Conservation (phyloP, 73 alveolate genomes). For the Paramecium biaurelia region DNA sequence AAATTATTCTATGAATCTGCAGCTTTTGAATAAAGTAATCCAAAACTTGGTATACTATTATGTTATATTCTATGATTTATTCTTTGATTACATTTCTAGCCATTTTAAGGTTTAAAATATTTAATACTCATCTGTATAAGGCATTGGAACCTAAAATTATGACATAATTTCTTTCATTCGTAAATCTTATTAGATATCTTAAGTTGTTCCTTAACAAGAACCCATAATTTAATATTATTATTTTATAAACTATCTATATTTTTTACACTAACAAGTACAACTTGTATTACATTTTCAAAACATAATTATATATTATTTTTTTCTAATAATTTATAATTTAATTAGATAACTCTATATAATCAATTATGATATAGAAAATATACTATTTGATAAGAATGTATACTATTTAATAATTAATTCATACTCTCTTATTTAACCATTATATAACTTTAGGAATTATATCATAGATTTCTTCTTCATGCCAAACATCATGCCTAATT, state of each 20-base stretch:
- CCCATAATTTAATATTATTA: background rate
- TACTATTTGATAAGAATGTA: background rate
- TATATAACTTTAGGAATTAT: constrained; percentile 40
- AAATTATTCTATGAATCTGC: background rate
- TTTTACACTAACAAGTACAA: background rate
- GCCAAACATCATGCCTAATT: constrained; percentile 65
- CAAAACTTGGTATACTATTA: background rate
- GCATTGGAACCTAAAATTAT: background rate
- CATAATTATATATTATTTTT: background rate
- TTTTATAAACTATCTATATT: background rate
- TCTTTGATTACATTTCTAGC: background rate
- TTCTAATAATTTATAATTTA: too few species aligned
- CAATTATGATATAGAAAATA: too few species aligned
- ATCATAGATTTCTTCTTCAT: constrained; percentile 55
- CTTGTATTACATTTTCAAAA: background rate
- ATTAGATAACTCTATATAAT: background rate
- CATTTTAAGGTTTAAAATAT: constrained; percentile 1
- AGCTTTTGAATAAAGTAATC: background rate
- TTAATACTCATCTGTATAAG: background rate
- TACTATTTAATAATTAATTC: background rate
- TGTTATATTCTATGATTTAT: background rate
- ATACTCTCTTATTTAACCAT: constrained; percentile 50
- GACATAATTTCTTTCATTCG: background rate
- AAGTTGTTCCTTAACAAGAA: constrained; percentile 8
- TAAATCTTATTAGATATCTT: background rate